Percentiles rank a stretch among this genome's conserved stretches.
phyloP scores from a whole-genome alignment of 306 rosid genomes.

The Mimosa pudica region DNA sequence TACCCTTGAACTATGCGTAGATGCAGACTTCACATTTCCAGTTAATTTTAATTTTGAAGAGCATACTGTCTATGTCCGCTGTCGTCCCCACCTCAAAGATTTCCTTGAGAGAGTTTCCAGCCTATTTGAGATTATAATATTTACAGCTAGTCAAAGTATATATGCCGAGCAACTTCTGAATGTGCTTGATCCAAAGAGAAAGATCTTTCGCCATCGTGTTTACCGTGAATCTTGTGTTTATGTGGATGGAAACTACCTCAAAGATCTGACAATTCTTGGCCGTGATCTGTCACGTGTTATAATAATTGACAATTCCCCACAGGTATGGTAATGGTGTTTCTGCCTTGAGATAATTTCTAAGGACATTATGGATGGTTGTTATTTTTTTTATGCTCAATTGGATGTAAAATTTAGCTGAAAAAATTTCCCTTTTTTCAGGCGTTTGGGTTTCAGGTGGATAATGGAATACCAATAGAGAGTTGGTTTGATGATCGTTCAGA shows the following conservation, averaged over 20 bases:
- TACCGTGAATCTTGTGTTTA: slow-evolving; percentile 94
- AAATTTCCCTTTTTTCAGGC: slow-evolving; percentile 58
- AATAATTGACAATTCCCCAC: slow-evolving; percentile 94
- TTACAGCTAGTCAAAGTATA: slow-evolving; percentile 98
- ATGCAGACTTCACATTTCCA: slow-evolving; percentile 89
- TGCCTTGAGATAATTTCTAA: slow-evolving; percentile 10
- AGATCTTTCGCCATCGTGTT: slow-evolving; percentile 93
- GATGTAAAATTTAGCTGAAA: slow-evolving; percentile 18
- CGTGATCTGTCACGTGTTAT: slow-evolving; percentile 89
- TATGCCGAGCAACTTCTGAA: slow-evolving; percentile 98
- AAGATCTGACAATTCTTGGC: slow-evolving; percentile 95
- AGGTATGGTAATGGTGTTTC: slow-evolving; percentile 52
- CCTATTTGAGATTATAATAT: slow-evolving; percentile 88
- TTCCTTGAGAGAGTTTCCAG: slow-evolving; percentile 77
- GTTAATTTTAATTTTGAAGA: slow-evolving; percentile 88
- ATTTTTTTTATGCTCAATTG: neutral
- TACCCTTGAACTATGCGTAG: slow-evolving; percentile 84
- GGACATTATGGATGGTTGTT: neutral
- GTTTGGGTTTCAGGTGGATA: slow-evolving; percentile 98
- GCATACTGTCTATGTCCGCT: slow-evolving; percentile 90
- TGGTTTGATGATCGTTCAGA: slow-evolving; percentile 95
- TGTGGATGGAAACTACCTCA: slow-evolving; percentile 95
- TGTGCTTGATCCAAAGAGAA: slow-evolving; percentile 94
- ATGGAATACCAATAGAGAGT: slow-evolving; percentile 98
- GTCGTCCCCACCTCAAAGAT: slow-evolving; percentile 93